Conservation (phyloP, 108 stramenopile genomes). For the Aurantiochytrium sp. region DNA sequence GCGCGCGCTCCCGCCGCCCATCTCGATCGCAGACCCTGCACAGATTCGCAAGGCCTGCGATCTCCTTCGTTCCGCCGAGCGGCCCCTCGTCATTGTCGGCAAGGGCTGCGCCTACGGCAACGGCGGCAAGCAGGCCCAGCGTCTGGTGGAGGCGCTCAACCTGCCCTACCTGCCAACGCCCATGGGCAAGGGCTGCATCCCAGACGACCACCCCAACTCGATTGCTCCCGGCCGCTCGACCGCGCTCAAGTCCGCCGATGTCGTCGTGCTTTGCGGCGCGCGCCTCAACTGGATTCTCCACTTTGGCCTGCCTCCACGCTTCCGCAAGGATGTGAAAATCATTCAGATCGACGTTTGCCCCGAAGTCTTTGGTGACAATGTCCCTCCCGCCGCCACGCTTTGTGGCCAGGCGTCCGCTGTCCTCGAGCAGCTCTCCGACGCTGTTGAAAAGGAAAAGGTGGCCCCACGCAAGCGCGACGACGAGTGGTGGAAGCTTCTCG, state of each 20-base stretch:
- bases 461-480: not conserved
- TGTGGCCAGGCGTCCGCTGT: not conserved
- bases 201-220: not conserved
- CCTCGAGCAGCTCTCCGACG: not conserved
- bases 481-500: not conserved
- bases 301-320: not conserved
- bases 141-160: not conserved
- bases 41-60: conserved; percentile 1
- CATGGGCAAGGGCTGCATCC: conserved; percentile 18
- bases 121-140: not conserved
- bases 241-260: conserved; percentile 1
- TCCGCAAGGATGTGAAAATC: conserved; percentile 4
- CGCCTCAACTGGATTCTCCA: conserved; percentile 4
- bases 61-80: not conserved
- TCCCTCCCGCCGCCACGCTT: not conserved
- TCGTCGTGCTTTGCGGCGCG: not conserved
- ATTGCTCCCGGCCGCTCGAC: not conserved
- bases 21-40: not conserved
- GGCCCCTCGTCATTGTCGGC: not conserved
- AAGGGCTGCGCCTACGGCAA: not conserved
- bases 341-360: conserved; percentile 1
- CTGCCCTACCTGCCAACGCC: not conserved
- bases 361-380: not conserved
- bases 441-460: not conserved
- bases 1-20: not conserved